A percentile compares a stretch with the other conserved stretches of the same genome.
These are phyloP conservation scores for Aspergillus indologenus DNA, from an alignment of 495 filamentous ascomycete species.

Conservation along the genomic window DNA sequence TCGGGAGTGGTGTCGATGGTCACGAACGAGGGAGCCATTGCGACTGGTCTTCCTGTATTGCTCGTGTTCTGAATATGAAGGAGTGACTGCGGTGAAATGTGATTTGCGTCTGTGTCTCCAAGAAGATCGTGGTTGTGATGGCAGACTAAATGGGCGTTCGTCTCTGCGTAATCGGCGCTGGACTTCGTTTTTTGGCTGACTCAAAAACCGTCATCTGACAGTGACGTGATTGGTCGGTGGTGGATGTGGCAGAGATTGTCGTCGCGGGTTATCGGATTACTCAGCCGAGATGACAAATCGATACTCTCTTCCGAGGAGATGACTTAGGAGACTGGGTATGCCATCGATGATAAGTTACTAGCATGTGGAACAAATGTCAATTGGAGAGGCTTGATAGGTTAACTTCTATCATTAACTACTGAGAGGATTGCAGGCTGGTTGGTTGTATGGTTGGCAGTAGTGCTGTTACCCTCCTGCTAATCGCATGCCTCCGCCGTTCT, in stretches of 20 bases:
- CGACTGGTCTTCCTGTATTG: conserved; percentile 4
- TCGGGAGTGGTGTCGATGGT: conserved; percentile 44
- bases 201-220: conserved; percentile 6
- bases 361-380: not conserved
- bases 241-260: conserved; percentile 1
- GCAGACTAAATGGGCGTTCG: not conserved
- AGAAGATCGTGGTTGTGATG: not conserved
- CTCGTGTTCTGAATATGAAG: not conserved
- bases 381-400: conserved; percentile 1
- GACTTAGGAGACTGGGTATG: no score
- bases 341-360: not conserved
- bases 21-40: conserved; percentile 36
- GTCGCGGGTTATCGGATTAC: conserved; percentile 3
- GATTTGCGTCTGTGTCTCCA: not conserved
- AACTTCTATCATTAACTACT: not conserved
- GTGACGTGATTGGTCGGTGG: conserved; percentile 1
- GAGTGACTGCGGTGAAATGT: not conserved
- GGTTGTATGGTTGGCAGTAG: no score
- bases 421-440: no score
- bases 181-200: conserved; percentile 1
- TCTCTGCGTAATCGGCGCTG: not conserved
- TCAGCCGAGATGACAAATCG: conserved; percentile 1
- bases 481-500: not conserved
- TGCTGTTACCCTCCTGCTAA: no score
- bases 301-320: not conserved